Evolutionary conservation across 2,329 filamentous ascomycete species (phyloP), one percentile per base, ranked within the genome.

Genomic region (Pochonia chlamydosporia): DNA sequence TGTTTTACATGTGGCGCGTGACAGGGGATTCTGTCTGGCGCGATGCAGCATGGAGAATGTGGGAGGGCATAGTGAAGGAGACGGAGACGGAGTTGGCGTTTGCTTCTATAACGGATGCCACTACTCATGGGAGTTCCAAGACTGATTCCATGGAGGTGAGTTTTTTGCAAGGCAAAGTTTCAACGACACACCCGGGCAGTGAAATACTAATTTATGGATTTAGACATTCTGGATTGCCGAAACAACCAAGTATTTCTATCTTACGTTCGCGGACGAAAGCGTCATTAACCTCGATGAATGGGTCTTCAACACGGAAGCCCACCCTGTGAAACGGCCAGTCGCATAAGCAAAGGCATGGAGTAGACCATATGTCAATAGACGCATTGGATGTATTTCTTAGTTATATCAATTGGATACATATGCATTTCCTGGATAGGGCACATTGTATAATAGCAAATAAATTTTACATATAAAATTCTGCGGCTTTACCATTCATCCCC

Each of bases 171-270:
- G 10, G 28, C n/a, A n/a, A n/a, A n/a, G n/a, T n/a, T n/a, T n/a
- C n/a, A n/a, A n/a, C n/a, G n/a, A n/a, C n/a, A n/a, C n/a, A n/a
- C n/a, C n/a, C n/a, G n/a, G n/a, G n/a, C n/a, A 13, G n/a, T 28
- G 13, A 18, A 8, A 11, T 33, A 18, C 41, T 18, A 44, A 13
- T 23, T 5, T 8, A 23, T 37, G 4, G 37, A 13, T 13, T 18
- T 41, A 74, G 70, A 76, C 73, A 46, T 89, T 88, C 59, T 90
- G 86, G 83, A 71, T 87, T 56, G 82, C 82, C 3, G 85, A 90
- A 70, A 90, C 85, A 35, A 65, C 88, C 54, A 91, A 89, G 65
- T 89, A 89, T 57, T 89, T 89, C 51, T 90, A 85, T 56, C 66
- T 89, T 48, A 76, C 87, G 16, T 90, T 87, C 54, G 80, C 78